Base-by-base conservation (phyloP, 1,284 basidiomycete genomes). In the Stygiomarasmius scandens region DNA sequence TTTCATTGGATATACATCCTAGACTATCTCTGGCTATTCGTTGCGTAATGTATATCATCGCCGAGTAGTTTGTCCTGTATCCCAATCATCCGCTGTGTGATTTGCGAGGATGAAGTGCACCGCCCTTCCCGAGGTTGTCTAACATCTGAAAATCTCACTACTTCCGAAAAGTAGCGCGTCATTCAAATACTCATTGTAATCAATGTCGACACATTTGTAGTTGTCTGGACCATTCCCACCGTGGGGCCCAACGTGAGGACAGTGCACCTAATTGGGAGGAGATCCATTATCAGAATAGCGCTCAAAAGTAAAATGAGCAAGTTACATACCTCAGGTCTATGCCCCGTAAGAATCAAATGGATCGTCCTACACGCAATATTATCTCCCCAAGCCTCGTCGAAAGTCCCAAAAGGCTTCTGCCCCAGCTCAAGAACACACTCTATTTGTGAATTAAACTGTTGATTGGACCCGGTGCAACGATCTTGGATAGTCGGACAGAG, bases 361-460 rank as follows among this genome's bases (percentile, higher is more conserved):
- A 58, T 49, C 45, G 19, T 8, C n/a, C 56, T 49, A 44, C 56
- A 58, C 14, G 16, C 51, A 6, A 58, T 51, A 24, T 58, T 58
- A 36, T 58, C 56, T 6, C 56, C 56, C 56, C 56, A 58, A 14
- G 51, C 24, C 43, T 58, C 56, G 29, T 58, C 56, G 10, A 52
- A 34, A 4, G 32, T 43, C 1, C 56, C 56, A 20, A 52, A 57
- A 9, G 50, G 43, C 34, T 57, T 58, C 12, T 24, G 36, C 1
- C 12, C 32, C 29, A 58, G 52, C 14, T 46, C 34, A 46, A 20
- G 25, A 2, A 54, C 16, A 32, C 56, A 58, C 2, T 36, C 46
- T 8, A 32, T n/a, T 6, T 27, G 25, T 9, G 32, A 16, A 16
- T 5, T 22, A 32, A 52, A 58, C 29, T 53, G 46, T 16, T 52